These are phyloP conservation scores for Pirum gemmata DNA, from an alignment of 78 protist genomes.

Conservation along the genomic window DNA sequence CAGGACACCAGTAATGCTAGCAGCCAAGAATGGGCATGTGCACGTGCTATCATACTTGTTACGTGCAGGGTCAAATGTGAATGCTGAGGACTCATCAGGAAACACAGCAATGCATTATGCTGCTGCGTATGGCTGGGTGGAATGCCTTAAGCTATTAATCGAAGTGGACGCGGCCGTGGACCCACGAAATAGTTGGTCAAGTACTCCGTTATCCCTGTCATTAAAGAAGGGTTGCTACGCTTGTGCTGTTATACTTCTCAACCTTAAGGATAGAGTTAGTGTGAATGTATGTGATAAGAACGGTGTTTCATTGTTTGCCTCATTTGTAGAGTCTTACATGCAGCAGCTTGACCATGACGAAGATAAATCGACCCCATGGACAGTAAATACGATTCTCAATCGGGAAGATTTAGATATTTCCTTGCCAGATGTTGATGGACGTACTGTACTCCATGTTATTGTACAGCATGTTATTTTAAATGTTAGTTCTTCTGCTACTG, in stretches of 20 bases:
- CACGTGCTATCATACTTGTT: not conserved
- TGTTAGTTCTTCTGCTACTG: no score
- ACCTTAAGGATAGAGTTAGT: constrained; percentile 24
- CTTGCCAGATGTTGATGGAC: not conserved
- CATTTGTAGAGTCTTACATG: not conserved
- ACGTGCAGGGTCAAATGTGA: constrained; percentile 17
- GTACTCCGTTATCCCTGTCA: constrained; percentile 47
- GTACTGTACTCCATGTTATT: not conserved
- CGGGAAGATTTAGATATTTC: not conserved
- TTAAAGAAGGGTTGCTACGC: constrained; percentile 23
- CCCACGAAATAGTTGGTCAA: constrained; percentile 32
- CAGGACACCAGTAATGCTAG: constrained; percentile 18
- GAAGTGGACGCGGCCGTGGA: not conserved
- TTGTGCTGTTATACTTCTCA: constrained; percentile 24
- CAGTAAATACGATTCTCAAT: not conserved
- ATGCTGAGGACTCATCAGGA: constrained; percentile 35
- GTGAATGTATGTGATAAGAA: constrained; percentile 42
- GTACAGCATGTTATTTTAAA: not conserved
- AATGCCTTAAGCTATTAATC: constrained; percentile 33
- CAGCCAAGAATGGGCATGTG: constrained; percentile 45
- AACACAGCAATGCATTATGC: constrained; percentile 46
- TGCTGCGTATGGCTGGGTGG: constrained; percentile 56
- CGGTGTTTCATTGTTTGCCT: constrained; percentile 30
- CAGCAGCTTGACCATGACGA: not conserved
- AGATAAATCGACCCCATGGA: constrained; percentile 26